Evolutionary conservation across 129 eudicot genomes (phyloP).

Genomic region (Flaveria ramosissima): DNA sequence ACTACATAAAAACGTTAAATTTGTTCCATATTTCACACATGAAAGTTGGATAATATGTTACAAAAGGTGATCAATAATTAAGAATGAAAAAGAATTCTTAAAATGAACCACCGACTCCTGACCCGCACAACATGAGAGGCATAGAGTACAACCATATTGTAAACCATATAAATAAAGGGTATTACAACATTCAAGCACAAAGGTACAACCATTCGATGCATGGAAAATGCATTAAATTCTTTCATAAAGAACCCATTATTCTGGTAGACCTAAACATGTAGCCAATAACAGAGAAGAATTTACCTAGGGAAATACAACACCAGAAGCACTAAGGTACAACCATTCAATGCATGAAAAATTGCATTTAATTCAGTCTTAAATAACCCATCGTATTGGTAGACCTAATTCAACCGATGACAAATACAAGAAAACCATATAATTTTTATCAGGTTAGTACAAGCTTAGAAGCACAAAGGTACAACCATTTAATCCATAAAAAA

Average conservation of each 20-base stretch:
- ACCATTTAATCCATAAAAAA: constrained; percentile 12
- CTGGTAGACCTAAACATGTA: constrained; percentile 17
- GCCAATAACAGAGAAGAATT: constrained; percentile 11
- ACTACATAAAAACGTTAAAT: not conserved
- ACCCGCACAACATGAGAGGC: constrained; percentile 8
- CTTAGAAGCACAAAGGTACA: constrained; percentile 23
- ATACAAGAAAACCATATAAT: not conserved
- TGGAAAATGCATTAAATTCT: constrained; percentile 15
- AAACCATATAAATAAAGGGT: not conserved
- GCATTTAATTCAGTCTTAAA: constrained; percentile 34
- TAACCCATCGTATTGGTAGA: constrained; percentile 27
- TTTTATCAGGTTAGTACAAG: constrained; percentile 3
- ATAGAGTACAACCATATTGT: not conserved
- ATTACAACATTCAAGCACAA: constrained; percentile 10
- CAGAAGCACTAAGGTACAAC: constrained; percentile 23
- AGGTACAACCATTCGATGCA: constrained; percentile 24
- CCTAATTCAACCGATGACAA: constrained; percentile 21
- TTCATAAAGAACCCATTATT: constrained; percentile 19
- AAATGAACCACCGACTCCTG: constrained; percentile 22
- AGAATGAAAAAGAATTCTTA: not conserved
- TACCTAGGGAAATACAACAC: constrained; percentile 23
- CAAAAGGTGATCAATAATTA: constrained; percentile 25
- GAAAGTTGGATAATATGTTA: constrained; percentile 32
- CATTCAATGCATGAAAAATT: constrained; percentile 18
- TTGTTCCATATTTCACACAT: constrained; percentile 21